Evolutionary conservation across 148 eudicot species (phyloP), one percentile per base, ranked within the genome.

Genomic region (Mesembryanthemum crystallinum): DNA sequence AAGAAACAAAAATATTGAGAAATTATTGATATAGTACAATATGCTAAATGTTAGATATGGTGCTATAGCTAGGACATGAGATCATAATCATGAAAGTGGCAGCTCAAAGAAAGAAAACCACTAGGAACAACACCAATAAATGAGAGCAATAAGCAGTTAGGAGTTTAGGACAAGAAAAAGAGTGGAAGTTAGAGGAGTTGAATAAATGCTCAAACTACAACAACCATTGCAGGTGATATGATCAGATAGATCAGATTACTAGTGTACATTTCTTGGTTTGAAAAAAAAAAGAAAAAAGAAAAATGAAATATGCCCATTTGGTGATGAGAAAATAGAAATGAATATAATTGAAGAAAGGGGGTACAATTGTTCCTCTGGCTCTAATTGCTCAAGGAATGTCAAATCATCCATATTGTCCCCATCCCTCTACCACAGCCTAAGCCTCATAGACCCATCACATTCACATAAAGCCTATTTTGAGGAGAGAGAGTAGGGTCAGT

Each of bases 391-490:
- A 80, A 80, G 79, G 79, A 76, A 65, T 71, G 83, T 76, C 79
- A 45, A 45, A 55, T 75, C 79, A 76, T 75, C 80, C 83, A 72
- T 45, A 81, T 76, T 81, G 83, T 76, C 83, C 65, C 79, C 83
- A 65, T 72, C 47, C 79, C 83, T 66, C 79, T 80, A 76, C 79
- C 32, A 23, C 1, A 0, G 30, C 52, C 39, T 14, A 69, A 23
- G n/a, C 71, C 72, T 81, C 83, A 71, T 81, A 66, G 83, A 65
- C 80, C 83, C 83, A 76, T 76, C 83, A 81, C 80, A 72, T 59
- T 76, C 80, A 76, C 73, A 79, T 52, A 77, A 77, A 79, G 72
- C 78, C 37, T 57, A 27, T 79, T 64, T 80, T 71, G 27, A 69
- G 61, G 70, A 51, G 57, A 51, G 57, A 20, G 29, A 43, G 24